A percentile compares a stretch with the other conserved stretches of the same genome.
These are phyloP conservation scores for Grosmannia clavigera DNA, from an alignment of 2,329 filamentous ascomycete genomes.

Conservation along the genomic window DNA sequence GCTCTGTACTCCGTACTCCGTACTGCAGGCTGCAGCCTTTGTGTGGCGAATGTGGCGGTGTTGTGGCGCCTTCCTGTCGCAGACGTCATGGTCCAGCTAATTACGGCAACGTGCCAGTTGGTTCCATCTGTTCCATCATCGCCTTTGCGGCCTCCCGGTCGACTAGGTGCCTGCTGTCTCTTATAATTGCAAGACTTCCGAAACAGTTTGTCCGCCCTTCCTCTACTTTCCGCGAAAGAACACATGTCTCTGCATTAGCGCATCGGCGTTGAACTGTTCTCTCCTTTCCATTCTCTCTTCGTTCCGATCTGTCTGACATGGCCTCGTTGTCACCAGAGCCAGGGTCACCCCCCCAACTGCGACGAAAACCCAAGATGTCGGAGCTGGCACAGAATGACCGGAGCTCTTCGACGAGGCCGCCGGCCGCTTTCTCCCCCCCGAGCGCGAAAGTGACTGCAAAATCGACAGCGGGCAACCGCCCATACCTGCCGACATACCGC, in stretches of 20 bases:
- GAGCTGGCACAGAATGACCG: background rate
- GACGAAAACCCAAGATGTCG: constrained; percentile 7
- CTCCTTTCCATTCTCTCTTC: background rate
- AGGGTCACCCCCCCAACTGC: constrained; percentile 1
- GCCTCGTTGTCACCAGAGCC: constrained; percentile 1
- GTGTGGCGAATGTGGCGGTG: background rate
- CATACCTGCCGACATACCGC: constrained; percentile 57
- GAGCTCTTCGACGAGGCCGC: background rate
- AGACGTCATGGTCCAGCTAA: background rate
- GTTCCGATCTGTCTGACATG: background rate
- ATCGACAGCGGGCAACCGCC: constrained; percentile 27
- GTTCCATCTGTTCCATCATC: background rate
- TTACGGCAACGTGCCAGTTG: background rate
- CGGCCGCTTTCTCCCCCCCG: constrained; percentile 2
- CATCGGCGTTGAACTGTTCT: background rate
- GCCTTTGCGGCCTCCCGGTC: background rate
- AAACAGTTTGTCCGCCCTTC: background rate
- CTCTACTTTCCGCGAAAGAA: background rate
- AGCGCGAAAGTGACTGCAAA: background rate
- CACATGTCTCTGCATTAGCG: background rate
- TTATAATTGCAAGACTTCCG: background rate
- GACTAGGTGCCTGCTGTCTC: background rate
- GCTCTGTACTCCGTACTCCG: too few relatives aligned
- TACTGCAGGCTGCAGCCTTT: too few relatives aligned
- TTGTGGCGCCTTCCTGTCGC: background rate